Conservation (phyloP, 192 early-diverging fungal species). For the Backusella sp. region DNA sequence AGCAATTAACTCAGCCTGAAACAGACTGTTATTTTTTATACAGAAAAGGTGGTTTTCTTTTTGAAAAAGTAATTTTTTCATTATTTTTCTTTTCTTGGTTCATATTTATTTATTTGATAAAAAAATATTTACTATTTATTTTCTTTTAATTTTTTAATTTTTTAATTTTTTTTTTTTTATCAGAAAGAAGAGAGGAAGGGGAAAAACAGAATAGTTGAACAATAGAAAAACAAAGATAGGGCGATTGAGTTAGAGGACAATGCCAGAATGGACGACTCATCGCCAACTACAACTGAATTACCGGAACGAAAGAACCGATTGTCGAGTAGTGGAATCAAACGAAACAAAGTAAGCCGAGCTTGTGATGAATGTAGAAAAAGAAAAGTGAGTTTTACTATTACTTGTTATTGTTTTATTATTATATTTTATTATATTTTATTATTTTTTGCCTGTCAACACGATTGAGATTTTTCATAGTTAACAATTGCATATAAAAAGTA, state of each 20-base stretch:
- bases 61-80: not conserved
- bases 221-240: not conserved
- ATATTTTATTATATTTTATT: not conserved
- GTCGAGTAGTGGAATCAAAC: conserved; percentile 16
- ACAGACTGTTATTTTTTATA: conserved; percentile 8
- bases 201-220: no score
- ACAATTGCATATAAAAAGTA: conserved; percentile 10
- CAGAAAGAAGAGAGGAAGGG: not conserved
- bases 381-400: conserved; percentile 25
- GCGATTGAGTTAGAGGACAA: conserved; percentile 3
- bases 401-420: not conserved
- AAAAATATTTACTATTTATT: not conserved
- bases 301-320: conserved; percentile 24
- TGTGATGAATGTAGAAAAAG: conserved; percentile 39
- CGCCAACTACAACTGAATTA: conserved; percentile 24
- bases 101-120: not conserved
- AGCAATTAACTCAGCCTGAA: conserved; percentile 1
- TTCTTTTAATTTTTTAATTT: not conserved
- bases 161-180: not conserved
- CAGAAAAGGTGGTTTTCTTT: conserved; percentile 1
- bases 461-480: not conserved
- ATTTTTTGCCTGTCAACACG: not conserved
- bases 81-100: not conserved
- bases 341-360: conserved; percentile 32
- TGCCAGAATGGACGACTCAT: conserved; percentile 28